Evolutionary conservation across 2,329 filamentous ascomycete species (phyloP).

Genomic region (Aspergillus novoparasiticus): DNA sequence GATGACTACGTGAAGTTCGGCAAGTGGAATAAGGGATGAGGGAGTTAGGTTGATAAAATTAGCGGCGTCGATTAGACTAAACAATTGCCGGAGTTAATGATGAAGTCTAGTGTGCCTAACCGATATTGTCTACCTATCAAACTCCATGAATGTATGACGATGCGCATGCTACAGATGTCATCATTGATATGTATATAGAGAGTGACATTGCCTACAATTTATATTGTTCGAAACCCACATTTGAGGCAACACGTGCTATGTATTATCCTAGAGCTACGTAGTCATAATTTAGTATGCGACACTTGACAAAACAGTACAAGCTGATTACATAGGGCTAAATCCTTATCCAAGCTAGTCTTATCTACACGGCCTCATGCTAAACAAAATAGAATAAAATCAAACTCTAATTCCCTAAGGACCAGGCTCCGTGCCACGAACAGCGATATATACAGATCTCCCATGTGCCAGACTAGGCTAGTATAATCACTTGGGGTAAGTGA

Average conservation of each 20-base stretch:
- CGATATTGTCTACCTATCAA: background rate
- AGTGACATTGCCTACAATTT: background rate
- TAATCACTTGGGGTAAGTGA: no score
- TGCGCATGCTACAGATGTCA: background rate
- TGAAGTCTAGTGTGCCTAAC: background rate
- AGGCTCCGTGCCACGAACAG: no score
- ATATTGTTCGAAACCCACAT: background rate
- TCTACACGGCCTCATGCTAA: no score
- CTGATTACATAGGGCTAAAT: no score
- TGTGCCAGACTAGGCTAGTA: no score
- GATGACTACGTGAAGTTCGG: slow-evolving; percentile 54
- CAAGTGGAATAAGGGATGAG: slow-evolving; percentile 49
- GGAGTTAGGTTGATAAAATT: background rate
- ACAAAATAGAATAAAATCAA: no score
- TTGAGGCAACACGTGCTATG: background rate
- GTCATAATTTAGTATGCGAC: background rate
- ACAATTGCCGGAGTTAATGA: background rate
- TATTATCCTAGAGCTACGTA: background rate
- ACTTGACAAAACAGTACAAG: no score
- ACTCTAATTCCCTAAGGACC: no score
- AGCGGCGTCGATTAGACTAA: background rate
- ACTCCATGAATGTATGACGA: background rate
- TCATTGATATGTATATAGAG: background rate
- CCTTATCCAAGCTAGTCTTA: no score
- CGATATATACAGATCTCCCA: no score